These are phyloP conservation scores for Aspergillus haitiensis DNA, from an alignment of 495 filamentous ascomycete genomes.

Conservation along the genomic window DNA sequence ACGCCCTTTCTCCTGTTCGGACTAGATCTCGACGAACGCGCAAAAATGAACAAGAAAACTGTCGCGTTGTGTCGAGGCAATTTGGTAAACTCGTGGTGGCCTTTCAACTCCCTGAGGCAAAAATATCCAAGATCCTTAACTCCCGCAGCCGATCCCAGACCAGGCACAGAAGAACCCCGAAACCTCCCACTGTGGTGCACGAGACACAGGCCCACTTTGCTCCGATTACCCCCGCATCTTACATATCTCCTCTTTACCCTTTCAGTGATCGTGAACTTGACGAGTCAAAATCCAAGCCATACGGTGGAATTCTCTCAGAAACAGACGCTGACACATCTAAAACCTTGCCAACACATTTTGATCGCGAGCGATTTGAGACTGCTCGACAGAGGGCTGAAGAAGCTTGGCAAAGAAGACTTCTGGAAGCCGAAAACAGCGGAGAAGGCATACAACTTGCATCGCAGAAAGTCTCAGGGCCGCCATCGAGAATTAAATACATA, in stretches of 20 bases:
- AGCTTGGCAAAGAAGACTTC: slow-evolving; percentile 73
- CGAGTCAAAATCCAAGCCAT: slow-evolving; percentile 87
- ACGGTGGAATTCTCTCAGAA: slow-evolving; percentile 89
- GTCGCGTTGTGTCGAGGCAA: slow-evolving; percentile 38
- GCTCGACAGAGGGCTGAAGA: slow-evolving; percentile 88
- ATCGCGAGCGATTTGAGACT: slow-evolving; percentile 81
- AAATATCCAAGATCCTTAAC: slow-evolving; percentile 59
- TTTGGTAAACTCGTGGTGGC: slow-evolving; percentile 53
- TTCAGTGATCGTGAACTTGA: slow-evolving; percentile 86
- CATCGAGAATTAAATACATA: slow-evolving; percentile 97
- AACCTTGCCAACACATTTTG: slow-evolving; percentile 75
- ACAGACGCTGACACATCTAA: slow-evolving; percentile 86
- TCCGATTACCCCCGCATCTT: slow-evolving; percentile 49
- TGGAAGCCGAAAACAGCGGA: slow-evolving; percentile 44
- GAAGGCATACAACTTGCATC: slow-evolving; percentile 50
- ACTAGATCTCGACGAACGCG: slow-evolving; percentile 43
- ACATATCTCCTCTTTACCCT: slow-evolving; percentile 74
- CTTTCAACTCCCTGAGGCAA: slow-evolving; percentile 59
- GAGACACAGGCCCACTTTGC: slow-evolving; percentile 49
- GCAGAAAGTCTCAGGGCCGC: slow-evolving; percentile 77
- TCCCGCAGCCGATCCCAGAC: slow-evolving; percentile 36
- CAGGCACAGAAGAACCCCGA: slow-evolving; percentile 40
- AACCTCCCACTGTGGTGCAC: slow-evolving; percentile 34
- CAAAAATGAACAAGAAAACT: slow-evolving; percentile 35
- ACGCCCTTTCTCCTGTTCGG: slow-evolving; percentile 31